phyloP scores from a whole-genome alignment of 371 early-diverging fungal species.

The Caulochytrium protostelioides region DNA sequence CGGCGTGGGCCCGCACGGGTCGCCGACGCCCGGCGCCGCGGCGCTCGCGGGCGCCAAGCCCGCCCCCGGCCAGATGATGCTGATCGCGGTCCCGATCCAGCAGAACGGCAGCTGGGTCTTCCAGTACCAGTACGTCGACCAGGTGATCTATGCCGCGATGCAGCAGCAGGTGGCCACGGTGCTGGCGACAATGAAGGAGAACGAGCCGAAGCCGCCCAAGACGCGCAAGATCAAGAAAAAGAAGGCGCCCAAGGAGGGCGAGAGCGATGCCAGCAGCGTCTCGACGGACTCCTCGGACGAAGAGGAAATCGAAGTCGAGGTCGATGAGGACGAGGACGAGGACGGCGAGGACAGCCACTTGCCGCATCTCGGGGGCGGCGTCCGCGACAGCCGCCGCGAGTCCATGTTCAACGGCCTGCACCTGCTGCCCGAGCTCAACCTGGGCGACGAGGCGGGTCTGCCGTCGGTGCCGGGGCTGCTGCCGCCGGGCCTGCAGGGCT shows the following conservation, averaged over 20 bases:
- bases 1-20: no score
- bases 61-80: slow-evolving; percentile 5
- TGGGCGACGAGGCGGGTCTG: no score
- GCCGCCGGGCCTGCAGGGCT: no score
- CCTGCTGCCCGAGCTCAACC: no score
- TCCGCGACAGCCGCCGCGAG: no score
- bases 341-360: slow-evolving; percentile 4
- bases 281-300: slow-evolving; percentile 2
- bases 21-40: slow-evolving; percentile 1
- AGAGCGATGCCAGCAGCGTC: not conserved
- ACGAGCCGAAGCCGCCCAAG: not conserved
- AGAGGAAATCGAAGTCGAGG: slow-evolving; percentile 1
- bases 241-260: slow-evolving; percentile 2
- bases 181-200: not conserved
- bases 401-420: no score
- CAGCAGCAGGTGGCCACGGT: not conserved
- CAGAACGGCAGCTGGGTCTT: slow-evolving; percentile 15
- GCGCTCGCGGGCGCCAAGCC: slow-evolving; percentile 1
- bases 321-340: slow-evolving; percentile 1
- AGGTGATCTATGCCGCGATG: not conserved
- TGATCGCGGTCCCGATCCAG: slow-evolving; percentile 12
- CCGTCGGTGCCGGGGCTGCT: no score
- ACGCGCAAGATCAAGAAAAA: slow-evolving; percentile 1
- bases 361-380: no score
- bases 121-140: slow-evolving; percentile 13